Conservation (phyloP, 169 alveolate species). For the Plasmodium adleri region DNA sequence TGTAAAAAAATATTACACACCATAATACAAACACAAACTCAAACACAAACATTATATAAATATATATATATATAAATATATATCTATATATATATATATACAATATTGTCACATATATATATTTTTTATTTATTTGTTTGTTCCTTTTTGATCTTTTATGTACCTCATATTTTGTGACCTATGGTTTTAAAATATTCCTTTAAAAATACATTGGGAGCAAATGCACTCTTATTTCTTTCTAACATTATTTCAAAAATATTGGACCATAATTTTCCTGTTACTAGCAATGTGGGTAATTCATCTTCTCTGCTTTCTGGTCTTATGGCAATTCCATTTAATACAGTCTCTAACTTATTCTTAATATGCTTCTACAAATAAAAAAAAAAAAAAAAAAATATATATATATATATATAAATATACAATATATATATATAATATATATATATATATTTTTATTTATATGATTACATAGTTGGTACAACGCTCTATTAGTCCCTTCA, state of each 20-base stretch:
- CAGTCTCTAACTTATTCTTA: slow-evolving; percentile 10
- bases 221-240: not conserved
- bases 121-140: too few species aligned
- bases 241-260: slow-evolving; percentile 66
- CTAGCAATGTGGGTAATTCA: slow-evolving; percentile 18
- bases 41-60: too few species aligned
- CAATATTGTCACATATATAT: too few species aligned
- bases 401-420: not conserved
- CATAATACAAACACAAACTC: too few species aligned
- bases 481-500: slow-evolving; percentile 36
- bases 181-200: slow-evolving; percentile 17
- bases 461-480: slow-evolving; percentile 23
- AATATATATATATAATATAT: slow-evolving; percentile 1
- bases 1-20: too few species aligned
- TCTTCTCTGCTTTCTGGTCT: not conserved
- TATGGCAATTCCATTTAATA: slow-evolving; percentile 65
- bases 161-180: slow-evolving; percentile 2
- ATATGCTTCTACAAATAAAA: slow-evolving; percentile 7
- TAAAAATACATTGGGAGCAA: not conserved
- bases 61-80: too few species aligned
- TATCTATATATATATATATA: too few species aligned
- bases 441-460: not conserved
- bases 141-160: not conserved
- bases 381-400: not conserved
- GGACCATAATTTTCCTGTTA: slow-evolving; percentile 70